phyloP scores from a whole-genome alignment of 768 basidiomycete species.

The Suillus subaureus region DNA sequence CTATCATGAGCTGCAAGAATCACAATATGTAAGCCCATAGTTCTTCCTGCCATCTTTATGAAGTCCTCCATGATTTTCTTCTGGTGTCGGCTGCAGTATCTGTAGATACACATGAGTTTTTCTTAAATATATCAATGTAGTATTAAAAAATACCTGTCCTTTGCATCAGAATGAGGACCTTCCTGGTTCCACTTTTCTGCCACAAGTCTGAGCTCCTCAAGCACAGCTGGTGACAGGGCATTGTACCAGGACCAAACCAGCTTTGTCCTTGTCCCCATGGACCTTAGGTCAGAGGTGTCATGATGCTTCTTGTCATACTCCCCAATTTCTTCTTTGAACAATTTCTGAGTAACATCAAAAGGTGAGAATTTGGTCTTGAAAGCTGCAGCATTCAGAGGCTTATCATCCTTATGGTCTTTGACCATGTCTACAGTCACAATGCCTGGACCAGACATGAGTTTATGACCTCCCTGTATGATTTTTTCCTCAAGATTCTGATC shows the following conservation, averaged over 20 bases:
- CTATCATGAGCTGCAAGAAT: background rate
- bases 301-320: background rate
- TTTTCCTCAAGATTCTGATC: background rate
- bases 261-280: background rate
- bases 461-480: background rate
- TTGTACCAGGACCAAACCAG: background rate
- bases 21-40: background rate
- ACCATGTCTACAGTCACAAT: background rate
- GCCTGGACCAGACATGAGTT: background rate
- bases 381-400: background rate
- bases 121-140: background rate
- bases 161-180: background rate
- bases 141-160: background rate
- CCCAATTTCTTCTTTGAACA: background rate
- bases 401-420: background rate
- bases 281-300: background rate
- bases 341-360: background rate
- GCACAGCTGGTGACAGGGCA: background rate
- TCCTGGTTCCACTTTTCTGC: background rate
- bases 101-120: background rate
- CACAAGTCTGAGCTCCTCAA: background rate
- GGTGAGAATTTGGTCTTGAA: background rate
- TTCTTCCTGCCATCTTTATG: background rate
- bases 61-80: background rate
- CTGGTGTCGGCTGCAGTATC: background rate